phyloP scores from a whole-genome alignment of 306 rosid species.

The Vigna reflexopilosa region DNA sequence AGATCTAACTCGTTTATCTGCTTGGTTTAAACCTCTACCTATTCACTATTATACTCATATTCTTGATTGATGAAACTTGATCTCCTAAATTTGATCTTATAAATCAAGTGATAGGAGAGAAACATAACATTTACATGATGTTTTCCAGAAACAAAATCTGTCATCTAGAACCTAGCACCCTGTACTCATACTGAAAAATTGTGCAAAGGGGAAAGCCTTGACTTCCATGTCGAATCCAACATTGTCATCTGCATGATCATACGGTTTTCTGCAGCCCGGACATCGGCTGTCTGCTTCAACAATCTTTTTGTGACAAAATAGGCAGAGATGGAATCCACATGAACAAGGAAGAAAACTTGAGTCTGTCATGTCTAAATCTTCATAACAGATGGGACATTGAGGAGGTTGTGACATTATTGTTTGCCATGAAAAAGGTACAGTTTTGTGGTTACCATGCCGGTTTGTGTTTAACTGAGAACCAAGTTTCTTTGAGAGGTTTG shows the following conservation, averaged over 20 bases:
- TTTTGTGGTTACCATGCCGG: constrained; percentile 48
- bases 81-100: background rate
- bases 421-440: constrained; percentile 58
- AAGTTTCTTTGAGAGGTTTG: constrained; percentile 55
- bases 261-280: constrained; percentile 67
- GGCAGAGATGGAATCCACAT: constrained; percentile 67
- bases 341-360: constrained; percentile 64
- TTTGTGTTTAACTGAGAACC: constrained; percentile 46
- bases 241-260: constrained; percentile 52
- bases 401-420: constrained; percentile 50
- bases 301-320: constrained; percentile 70
- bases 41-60: constrained; percentile 9
- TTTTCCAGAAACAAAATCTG: constrained; percentile 24
- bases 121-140: constrained; percentile 43
- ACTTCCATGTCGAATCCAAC: constrained; percentile 46
- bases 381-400: constrained; percentile 67
- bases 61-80: background rate
- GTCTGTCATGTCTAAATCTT: constrained; percentile 69
- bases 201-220: constrained; percentile 51
- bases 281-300: constrained; percentile 63
- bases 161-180: constrained; percentile 47
- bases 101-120: constrained; percentile 25
- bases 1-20: background rate
- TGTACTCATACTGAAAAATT: constrained; percentile 48
- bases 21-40: constrained; percentile 1